Percentiles rank a stretch among this genome's conserved stretches.
phyloP scores from a whole-genome alignment of 2,329 filamentous ascomycete genomes.

The Emergomyces orientalis region DNA sequence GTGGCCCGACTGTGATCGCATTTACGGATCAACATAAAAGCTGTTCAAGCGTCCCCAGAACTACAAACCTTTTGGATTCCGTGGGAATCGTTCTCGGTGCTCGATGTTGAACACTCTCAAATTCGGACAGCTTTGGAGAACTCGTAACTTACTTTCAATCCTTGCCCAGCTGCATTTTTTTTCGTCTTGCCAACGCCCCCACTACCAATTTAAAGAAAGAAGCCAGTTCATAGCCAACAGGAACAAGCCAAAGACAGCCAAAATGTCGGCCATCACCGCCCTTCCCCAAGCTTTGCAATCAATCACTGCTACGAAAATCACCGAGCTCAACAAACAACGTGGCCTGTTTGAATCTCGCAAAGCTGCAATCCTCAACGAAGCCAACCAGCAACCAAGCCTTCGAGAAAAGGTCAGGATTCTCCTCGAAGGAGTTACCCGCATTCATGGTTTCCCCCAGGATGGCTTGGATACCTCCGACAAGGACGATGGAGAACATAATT shows the following conservation, averaged over 20 bases:
- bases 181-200: not conserved
- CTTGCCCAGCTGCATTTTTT: not conserved
- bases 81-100: not conserved
- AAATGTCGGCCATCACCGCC: constrained; percentile 28
- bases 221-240: too few relatives aligned
- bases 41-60: not conserved
- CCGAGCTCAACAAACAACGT: constrained; percentile 47
- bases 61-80: not conserved
- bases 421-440: constrained; percentile 29
- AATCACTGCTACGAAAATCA: constrained; percentile 49
- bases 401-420: constrained; percentile 27
- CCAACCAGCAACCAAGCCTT: constrained; percentile 22
- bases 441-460: constrained; percentile 31
- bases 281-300: constrained; percentile 47
- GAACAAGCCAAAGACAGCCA: not conserved
- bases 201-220: too few relatives aligned
- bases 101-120: not conserved
- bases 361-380: constrained; percentile 30
- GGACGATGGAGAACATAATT: constrained; percentile 20
- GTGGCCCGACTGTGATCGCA: not conserved
- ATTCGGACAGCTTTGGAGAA: not conserved
- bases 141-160: not conserved
- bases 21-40: not conserved
- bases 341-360: constrained; percentile 43
- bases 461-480: constrained; percentile 23